Evolutionary conservation across 2,329 filamentous ascomycete genomes (phyloP).

Genomic region (Dendrostoma leiphaemia): DNA sequence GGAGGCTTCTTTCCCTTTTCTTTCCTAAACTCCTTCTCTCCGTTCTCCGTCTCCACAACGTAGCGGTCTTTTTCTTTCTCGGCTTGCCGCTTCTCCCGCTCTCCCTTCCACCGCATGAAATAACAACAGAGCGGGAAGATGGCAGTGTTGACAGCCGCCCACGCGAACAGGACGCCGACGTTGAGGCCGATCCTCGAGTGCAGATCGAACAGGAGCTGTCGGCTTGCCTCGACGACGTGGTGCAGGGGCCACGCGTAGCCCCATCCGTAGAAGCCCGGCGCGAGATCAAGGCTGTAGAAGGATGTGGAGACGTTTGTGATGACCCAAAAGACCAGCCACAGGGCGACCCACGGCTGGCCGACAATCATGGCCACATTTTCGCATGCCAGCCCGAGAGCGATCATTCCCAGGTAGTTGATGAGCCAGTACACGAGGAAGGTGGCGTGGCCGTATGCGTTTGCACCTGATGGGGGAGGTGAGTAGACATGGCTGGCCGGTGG

Average conservation of each 20-base stretch:
- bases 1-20: slow-evolving; percentile 27
- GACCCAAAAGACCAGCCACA: slow-evolving; percentile 68
- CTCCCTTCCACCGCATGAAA: slow-evolving; percentile 40
- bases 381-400: slow-evolving; percentile 59
- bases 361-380: slow-evolving; percentile 65
- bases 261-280: slow-evolving; percentile 58
- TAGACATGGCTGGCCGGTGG: slow-evolving; percentile 38
- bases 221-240: slow-evolving; percentile 57
- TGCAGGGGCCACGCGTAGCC: slow-evolving; percentile 64
- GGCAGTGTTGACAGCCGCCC: slow-evolving; percentile 49
- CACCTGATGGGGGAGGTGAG: slow-evolving; percentile 41
- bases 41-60: slow-evolving; percentile 24
- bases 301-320: slow-evolving; percentile 61
- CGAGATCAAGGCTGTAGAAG: slow-evolving; percentile 59
- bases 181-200: slow-evolving; percentile 58
- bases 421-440: slow-evolving; percentile 64
- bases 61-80: slow-evolving; percentile 27
- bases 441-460: slow-evolving; percentile 53
- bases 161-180: slow-evolving; percentile 59
- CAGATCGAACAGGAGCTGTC: slow-evolving; percentile 60
- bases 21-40: slow-evolving; percentile 27
- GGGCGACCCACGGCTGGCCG: slow-evolving; percentile 55
- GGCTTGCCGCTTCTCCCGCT: slow-evolving; percentile 26
- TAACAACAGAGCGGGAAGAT: slow-evolving; percentile 51
- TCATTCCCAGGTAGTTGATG: slow-evolving; percentile 63